Base-by-base conservation (phyloP, 495 filamentous ascomycete genomes). In the Trichoderma erinaceum region DNA sequence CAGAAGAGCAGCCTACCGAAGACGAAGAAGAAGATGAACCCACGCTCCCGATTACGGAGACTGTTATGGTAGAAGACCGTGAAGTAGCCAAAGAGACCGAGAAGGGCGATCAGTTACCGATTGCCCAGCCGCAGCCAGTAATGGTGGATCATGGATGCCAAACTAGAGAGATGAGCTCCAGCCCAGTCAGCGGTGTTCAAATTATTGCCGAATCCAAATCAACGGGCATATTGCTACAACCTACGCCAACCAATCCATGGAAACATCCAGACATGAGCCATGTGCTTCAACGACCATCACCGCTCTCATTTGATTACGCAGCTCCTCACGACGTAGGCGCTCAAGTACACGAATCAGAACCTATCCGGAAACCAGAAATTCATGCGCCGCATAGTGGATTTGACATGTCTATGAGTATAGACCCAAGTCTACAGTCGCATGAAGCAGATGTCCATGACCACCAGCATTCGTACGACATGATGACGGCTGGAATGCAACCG, bases 141-240 rank as follows among this genome's bases (percentile, higher is more conserved):
- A 83, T 80, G 82, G 68, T 69, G 32, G 79, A 83, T 65, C 82
- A 84, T 67, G 80, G 79, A 48, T 77, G 75, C 66, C 83, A 85
- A 70, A 83, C 81, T 4, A 61, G 56, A 61, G 56, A 61, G 56
- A 15, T 61, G 56, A 61, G 56, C 56, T 32, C 27, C 23, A 61
- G 56, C 25, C 56, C 56, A 5, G 12, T 18, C 56, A 61, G 56
- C 27, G 56, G 56, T 61, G 56, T 61, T 32, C 56, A 61, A 32
- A 16, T 61, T 25, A 61, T 61, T 61, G 56, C 56, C 27, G 56
- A 61, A 32, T 61, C 56, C 27, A 27, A 25, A 32, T 61, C 56
- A 25, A 61, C 56, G 15, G 56, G 56, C 32, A 32, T 61, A 15
- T n/a, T 61, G 18, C 56, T 61, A 25, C 56, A 61, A 25, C 56